Evolutionary conservation across 2,329 filamentous ascomycete species (phyloP), one percentile per base, ranked within the genome.

Genomic region (Thielaviopsis populi): DNA sequence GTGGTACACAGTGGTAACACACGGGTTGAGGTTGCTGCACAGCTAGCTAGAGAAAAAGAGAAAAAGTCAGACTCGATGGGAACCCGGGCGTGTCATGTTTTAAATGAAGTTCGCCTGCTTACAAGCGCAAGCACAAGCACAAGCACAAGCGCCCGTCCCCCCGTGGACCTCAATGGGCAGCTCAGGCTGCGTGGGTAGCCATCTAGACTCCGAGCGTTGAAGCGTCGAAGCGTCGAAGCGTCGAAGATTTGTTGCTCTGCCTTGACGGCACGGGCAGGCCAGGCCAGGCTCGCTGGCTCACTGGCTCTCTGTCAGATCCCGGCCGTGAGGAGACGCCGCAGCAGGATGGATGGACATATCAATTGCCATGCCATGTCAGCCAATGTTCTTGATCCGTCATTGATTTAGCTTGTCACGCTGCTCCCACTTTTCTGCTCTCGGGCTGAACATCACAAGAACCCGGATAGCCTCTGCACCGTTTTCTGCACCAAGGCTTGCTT

Each of bases 391-490:
- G 50, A 56, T 56, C 50, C 50, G 50, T 56, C 50, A 56, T 56
- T 27, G 50, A 56, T 56, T 56, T 33, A 22, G 50, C 50, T 17
- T 17, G 24, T 15, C 50, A 56, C 24, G 27, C 30, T 56, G 50
- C 30, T 30, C 24, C 27, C 27, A 6, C 30, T 33, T 54, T 15
- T 13, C 7, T 27, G 27, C 27, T 17, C n/a, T 30, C 27, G 37
- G 3, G 10, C 24, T 56, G 50, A n/a, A 27, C 50, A 37, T 56
- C 15, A 56, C 50, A 56, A 56, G 50, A 56, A 56, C 50, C 50
- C 50, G 50, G 50, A 56, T 56, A 56, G 50, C 27, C 50, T 56
- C n/a, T 56, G 50, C 50, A 56, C 50, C 50, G 37, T 56, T 56
- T 56, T 33, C 37, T 30, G 50, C 50, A 56, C 3, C 50, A 2